phyloP scores from a whole-genome alignment of 257 asterid genomes.

The Galeopsis tetrahit region DNA sequence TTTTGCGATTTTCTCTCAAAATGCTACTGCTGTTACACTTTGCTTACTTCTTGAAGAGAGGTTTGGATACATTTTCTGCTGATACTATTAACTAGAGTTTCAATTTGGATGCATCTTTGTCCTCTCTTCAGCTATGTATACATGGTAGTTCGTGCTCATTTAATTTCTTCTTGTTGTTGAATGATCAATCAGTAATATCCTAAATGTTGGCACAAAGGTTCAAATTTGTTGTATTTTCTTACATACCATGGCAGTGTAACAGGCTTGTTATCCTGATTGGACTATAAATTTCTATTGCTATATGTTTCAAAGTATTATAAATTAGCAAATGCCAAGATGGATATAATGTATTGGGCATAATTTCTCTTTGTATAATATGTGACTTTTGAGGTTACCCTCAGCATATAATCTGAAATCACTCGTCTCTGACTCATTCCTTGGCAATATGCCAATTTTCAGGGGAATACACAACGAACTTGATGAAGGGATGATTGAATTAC shows the following conservation, averaged over 20 bases:
- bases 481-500: constrained; percentile 66
- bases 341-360: constrained; percentile 6
- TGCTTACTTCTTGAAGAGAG: constrained; percentile 72
- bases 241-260: constrained; percentile 5
- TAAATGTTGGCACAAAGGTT: constrained; percentile 7
- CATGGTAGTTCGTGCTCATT: constrained; percentile 12
- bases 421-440: constrained; percentile 16
- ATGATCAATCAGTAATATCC: constrained; percentile 9
- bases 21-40: constrained; percentile 85
- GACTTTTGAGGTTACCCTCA: constrained; percentile 18
- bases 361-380: constrained; percentile 16
- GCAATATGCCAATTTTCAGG: constrained; percentile 39
- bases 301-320: background rate
- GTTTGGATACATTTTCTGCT: constrained; percentile 45
- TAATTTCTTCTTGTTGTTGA: background rate
- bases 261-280: constrained; percentile 14
- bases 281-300: background rate
- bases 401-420: constrained; percentile 27
- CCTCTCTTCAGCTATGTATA: background rate
- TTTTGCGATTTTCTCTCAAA: constrained; percentile 88
- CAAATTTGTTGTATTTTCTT: background rate
- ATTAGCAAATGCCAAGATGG: constrained; percentile 14
- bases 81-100: constrained; percentile 21
- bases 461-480: constrained; percentile 39
- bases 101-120: constrained; percentile 20